Base-by-base conservation (phyloP, 2,329 filamentous ascomycete species). In the Orbilia javanica region DNA sequence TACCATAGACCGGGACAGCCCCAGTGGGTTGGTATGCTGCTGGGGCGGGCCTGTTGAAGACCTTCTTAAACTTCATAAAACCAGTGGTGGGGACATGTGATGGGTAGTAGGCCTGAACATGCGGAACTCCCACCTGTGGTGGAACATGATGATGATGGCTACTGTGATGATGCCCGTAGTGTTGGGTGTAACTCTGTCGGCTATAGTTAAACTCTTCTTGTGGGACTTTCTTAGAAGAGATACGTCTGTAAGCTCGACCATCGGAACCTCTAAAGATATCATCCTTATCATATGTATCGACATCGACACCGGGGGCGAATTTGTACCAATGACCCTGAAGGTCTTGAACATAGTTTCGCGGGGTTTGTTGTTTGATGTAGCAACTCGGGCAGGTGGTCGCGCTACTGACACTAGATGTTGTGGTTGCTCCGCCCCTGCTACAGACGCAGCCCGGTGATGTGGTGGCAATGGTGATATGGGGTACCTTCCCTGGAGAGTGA, bases 331-430 rank as follows among this genome's bases (percentile, higher is more conserved):
- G 67, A 7, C 74, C 74, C 4, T 60, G 42, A 18, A 63, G 50
- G n/a, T 71, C 66, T 27, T 71, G 74, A 18, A 78, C 74, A 15
- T 66, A 78, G 20, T 63, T 78, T 25, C 52, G 48, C 4, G 74
- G 74, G n/a, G 68, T 78, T 22, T 78, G 74, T 15, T 67, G 67
- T 34, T 78, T 71, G 27, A 78, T 78, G n/a, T 67, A 78, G n/a
- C 74, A 78, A 13, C 36, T 55, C 0, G 74, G 60, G 46, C 74
- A 78, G 20, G 67, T 67, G 15, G 62, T 52, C n/a, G 20, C 66
- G 25, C 57, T 70, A 20, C 64, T 48, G 6, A 27, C 22, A 31
- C 50, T 63, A 11, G 74, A 78, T 3, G 18, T 67, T 4, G 20
- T 60, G 6, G 31, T 60, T 25, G 55, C 42, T 22, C 55, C 55